phyloP scores from a whole-genome alignment of 2,329 filamentous ascomycete species.

The Lecanicillium sp. region DNA sequence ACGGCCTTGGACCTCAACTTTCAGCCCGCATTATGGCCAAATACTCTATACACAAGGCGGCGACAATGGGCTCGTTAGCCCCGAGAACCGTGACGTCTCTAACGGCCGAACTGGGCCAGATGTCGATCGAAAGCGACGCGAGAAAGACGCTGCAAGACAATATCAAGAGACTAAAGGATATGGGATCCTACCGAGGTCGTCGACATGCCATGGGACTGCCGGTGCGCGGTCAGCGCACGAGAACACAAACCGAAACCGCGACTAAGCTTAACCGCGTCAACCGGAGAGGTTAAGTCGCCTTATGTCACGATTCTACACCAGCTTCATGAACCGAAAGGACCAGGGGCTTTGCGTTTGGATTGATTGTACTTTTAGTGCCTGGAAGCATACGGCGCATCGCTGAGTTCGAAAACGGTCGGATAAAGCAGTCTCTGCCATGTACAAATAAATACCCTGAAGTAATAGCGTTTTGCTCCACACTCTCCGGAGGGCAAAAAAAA shows the following conservation, averaged over 20 bases:
- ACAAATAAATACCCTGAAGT: constrained; percentile 7
- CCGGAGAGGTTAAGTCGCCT: constrained; percentile 22
- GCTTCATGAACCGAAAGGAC: too few species aligned
- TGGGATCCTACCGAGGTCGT: constrained; percentile 82
- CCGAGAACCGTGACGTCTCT: constrained; percentile 74
- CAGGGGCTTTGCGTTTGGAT: not conserved
- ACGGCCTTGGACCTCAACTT: constrained; percentile 68
- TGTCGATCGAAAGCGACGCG: constrained; percentile 92
- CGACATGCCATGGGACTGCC: constrained; percentile 90
- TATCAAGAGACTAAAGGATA: constrained; percentile 79
- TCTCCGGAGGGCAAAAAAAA: not conserved
- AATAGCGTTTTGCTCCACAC: not conserved
- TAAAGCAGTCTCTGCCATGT: constrained; percentile 1
- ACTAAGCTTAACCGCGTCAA: constrained; percentile 57
- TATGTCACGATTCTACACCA: too few species aligned
- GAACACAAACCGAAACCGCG: constrained; percentile 60
- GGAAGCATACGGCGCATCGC: not conserved
- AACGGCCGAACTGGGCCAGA: constrained; percentile 76
- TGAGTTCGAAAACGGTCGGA: not conserved
- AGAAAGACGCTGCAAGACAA: constrained; percentile 73
- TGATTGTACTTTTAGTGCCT: constrained; percentile 6
- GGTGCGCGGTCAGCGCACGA: constrained; percentile 83
- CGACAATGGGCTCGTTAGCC: constrained; percentile 68
- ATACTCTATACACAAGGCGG: constrained; percentile 78
- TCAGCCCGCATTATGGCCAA: constrained; percentile 77